phyloP scores from a whole-genome alignment of 352 stramenopile species.

The Pythium volutum region DNA sequence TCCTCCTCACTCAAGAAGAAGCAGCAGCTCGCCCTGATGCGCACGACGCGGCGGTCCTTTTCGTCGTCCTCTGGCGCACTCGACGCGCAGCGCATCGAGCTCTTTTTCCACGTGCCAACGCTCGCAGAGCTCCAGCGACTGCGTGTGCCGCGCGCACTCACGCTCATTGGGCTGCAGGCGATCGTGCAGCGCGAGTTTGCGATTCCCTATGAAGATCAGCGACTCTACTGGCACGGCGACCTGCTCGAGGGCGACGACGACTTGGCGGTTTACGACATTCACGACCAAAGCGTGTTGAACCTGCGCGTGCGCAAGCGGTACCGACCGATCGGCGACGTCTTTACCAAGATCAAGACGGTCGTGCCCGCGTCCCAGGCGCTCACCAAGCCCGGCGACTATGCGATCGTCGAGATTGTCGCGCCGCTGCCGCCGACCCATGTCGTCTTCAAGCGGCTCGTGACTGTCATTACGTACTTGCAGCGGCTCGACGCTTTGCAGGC shows the following conservation, averaged over 20 bases:
- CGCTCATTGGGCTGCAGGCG: slow-evolving; percentile 51
- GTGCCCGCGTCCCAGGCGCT: slow-evolving; percentile 23
- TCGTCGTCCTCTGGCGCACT: neutral
- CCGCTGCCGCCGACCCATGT: slow-evolving; percentile 48
- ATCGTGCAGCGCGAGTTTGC: slow-evolving; percentile 54
- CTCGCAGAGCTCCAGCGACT: slow-evolving; percentile 35
- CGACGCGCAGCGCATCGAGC: slow-evolving; percentile 40
- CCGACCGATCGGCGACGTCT: slow-evolving; percentile 62
- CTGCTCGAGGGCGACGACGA: slow-evolving; percentile 63
- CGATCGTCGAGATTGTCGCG: slow-evolving; percentile 59
- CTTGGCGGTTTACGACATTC: slow-evolving; percentile 48
- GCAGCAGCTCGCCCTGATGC: slow-evolving; percentile 11
- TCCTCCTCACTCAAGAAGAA: slow-evolving; percentile 9
- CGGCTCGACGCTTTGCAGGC: slow-evolving; percentile 49
- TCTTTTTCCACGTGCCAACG: slow-evolving; percentile 46
- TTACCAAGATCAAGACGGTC: slow-evolving; percentile 58
- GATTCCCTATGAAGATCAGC: slow-evolving; percentile 62
- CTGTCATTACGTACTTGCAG: slow-evolving; percentile 59
- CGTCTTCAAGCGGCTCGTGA: slow-evolving; percentile 52
- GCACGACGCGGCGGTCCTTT: slow-evolving; percentile 18
- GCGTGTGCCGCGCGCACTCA: slow-evolving; percentile 41
- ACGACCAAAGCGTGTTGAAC: slow-evolving; percentile 48
- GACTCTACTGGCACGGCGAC: slow-evolving; percentile 50
- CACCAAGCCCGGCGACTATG: slow-evolving; percentile 40
- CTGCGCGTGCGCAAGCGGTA: slow-evolving; percentile 44